phyloP scores from a whole-genome alignment of 495 filamentous ascomycete species.

The Penicillium manginii region DNA sequence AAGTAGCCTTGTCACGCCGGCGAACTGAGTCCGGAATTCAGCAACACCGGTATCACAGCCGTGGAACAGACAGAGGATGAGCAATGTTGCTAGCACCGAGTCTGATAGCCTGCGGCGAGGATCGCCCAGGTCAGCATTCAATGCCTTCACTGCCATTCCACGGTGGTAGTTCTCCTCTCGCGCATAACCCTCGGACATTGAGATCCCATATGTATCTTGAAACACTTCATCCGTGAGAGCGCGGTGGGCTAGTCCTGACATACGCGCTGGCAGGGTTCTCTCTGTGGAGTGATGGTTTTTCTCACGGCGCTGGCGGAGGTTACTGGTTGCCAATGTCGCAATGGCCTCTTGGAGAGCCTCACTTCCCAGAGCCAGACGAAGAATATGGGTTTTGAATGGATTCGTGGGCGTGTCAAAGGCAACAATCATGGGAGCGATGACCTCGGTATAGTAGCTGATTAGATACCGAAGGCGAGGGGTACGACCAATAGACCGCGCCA shows the following conservation, averaged over 20 bases:
- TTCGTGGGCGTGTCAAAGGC: constrained; percentile 85
- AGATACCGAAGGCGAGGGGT: constrained; percentile 62
- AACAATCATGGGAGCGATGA: constrained; percentile 88
- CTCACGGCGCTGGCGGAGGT: constrained; percentile 60
- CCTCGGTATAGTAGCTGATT: constrained; percentile 73
- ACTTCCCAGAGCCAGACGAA: constrained; percentile 76
- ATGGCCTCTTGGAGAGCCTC: constrained; percentile 89
- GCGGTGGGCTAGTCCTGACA: constrained; percentile 55
- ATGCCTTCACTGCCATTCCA: constrained; percentile 73
- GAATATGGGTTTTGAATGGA: constrained; percentile 83
- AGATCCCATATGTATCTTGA: constrained; percentile 41
- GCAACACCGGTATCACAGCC: constrained; percentile 91
- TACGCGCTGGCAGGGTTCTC: constrained; percentile 47
- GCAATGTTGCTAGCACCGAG: constrained; percentile 83
- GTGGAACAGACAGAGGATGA: constrained; percentile 89
- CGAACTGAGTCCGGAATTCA: constrained; percentile 91
- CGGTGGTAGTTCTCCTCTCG: constrained; percentile 85
- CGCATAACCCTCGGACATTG: constrained; percentile 38
- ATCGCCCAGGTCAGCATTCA: constrained; percentile 83
- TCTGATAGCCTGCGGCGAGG: constrained; percentile 75
- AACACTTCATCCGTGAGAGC: constrained; percentile 46
- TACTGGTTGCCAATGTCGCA: constrained; percentile 85
- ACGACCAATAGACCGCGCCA: constrained; percentile 51
- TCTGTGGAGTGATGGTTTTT: constrained; percentile 47
- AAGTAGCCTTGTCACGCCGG: constrained; percentile 90